Percentiles rank a stretch among this genome's conserved stretches.
Evolutionary conservation across 345 rosid species (phyloP).

Genomic region (Eucalyptus paniculata): DNA sequence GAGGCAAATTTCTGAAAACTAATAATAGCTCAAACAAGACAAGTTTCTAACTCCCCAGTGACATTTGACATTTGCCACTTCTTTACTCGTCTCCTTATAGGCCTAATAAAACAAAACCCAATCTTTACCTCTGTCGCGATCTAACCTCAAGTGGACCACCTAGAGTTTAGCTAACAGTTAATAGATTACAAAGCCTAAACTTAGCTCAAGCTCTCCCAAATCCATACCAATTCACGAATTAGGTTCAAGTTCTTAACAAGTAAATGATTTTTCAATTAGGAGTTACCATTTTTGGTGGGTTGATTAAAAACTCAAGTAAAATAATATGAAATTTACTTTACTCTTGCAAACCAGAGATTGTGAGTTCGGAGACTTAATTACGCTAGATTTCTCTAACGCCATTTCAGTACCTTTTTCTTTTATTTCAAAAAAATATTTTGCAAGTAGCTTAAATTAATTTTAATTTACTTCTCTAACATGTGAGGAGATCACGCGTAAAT

Average conservation of each 20-base stretch:
- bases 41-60: no score
- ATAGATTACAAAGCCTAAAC: accelerated
- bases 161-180: accelerated
- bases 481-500: no score
- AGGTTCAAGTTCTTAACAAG: accelerated
- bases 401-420: no score
- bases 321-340: accelerated
- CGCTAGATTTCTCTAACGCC: accelerated
- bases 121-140: accelerated
- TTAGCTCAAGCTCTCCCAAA: accelerated
- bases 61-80: no score
- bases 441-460: accelerated
- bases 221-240: accelerated
- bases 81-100: no score
- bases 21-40: no score
- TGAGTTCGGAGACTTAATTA: accelerated
- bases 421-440: no score
- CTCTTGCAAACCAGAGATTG: accelerated
- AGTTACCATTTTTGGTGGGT: accelerated
- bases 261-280: accelerated
- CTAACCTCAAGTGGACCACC: accelerated
- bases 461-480: accelerated
- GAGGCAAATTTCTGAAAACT: no score
- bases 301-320: accelerated
- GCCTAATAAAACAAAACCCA: no score